Conservation (phyloP, 768 basidiomycete species). For the Psilocybe subaeruginosa region DNA sequence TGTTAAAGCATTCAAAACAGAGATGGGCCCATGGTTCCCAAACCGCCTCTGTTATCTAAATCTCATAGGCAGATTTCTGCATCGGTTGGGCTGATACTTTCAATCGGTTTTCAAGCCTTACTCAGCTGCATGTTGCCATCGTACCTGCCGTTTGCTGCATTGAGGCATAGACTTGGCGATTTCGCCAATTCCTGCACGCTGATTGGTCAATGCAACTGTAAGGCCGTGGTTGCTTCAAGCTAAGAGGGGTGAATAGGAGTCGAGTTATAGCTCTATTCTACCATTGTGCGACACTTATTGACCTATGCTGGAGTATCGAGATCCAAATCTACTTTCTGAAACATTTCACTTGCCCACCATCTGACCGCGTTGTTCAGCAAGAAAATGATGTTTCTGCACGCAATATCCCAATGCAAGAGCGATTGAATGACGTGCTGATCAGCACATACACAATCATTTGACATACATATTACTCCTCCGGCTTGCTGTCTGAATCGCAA, state of each 20-base stretch:
- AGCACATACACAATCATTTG: background rate
- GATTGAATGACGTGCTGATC: constrained; percentile 6
- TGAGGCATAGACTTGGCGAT: background rate
- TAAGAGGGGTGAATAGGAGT: background rate
- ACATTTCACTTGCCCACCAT: background rate
- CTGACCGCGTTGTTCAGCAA: background rate
- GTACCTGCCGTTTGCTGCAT: background rate
- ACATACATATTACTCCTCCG: background rate
- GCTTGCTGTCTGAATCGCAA: background rate
- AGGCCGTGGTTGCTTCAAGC: too few species aligned
- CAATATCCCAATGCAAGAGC: background rate
- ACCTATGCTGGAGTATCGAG: background rate
- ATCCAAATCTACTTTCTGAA: background rate
- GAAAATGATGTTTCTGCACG: background rate
- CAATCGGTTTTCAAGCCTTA: too few species aligned
- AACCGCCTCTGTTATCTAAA: background rate
- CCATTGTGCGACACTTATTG: background rate
- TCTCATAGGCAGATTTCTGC: background rate
- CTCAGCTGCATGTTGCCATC: background rate
- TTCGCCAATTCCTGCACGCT: background rate
- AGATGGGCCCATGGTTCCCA: constrained; percentile 29
- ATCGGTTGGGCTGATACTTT: too few species aligned
- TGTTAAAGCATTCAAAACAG: constrained; percentile 67
- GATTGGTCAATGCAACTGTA: background rate
- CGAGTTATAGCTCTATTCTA: background rate